Base-by-base conservation (phyloP, 2,329 filamentous ascomycete species). In the Incumbomyces lentus region DNA sequence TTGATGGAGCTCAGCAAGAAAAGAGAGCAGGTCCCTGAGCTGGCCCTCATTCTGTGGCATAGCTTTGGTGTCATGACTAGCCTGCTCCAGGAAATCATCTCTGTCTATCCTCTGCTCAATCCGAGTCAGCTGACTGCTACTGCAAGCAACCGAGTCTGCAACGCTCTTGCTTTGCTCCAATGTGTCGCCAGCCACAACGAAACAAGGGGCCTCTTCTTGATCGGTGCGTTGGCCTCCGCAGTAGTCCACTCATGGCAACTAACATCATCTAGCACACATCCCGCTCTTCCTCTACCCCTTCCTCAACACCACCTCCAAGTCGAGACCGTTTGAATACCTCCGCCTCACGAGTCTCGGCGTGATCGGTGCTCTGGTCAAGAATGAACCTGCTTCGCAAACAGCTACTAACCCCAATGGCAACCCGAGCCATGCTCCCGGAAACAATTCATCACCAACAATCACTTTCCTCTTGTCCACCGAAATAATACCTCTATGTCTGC, bases 1-100 rank as follows among this genome's bases (percentile, higher is more conserved):
- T 74, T 98, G 46, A 75, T 98, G 60, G 92, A 98, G 67, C 75
- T 98, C 43, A 96, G 90, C 70, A 98, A 98, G 74, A 98, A 98
- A 76, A 76, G 92, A 48, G 92, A 98, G 68, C 92, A 96, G 67
- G 92, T 98, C 13, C 90, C 92, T 0, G 92, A 98, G 70, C 73
- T 98, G 49, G 92, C 92, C 39, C 72, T 98, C 59, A 95, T 98
- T 51, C 73, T 98, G 52, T 98, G 92, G 92, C 92, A 98, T 67
- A 96, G 90, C 2, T 96, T 95, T 61, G 92, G 90, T 94, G 92
- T 98, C 61, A 98, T 98, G 92, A 95, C 92, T 38, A 94, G 88
- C 46, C 74, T 98, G 18, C 77, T 96, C 30, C 90, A 96, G 66
- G 92, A 98, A 69, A 98, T 98, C 63, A 98, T 98, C 62, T 95